These are phyloP conservation scores for Arthrobotrys iridis DNA, from an alignment of 2,329 filamentous ascomycete species.

Conservation along the genomic window DNA sequence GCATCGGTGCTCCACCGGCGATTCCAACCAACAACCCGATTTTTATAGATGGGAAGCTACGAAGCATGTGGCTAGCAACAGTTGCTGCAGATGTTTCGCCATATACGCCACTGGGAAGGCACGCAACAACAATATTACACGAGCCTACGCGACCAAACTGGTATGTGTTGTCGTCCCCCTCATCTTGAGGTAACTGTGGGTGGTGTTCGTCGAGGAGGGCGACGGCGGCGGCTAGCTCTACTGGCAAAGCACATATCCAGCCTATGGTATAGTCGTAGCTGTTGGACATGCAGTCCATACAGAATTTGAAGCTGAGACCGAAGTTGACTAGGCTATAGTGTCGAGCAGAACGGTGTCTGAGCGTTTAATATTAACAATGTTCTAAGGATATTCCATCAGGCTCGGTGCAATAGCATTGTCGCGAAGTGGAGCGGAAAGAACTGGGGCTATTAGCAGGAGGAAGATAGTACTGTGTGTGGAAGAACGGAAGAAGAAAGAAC, in stretches of 20 bases:
- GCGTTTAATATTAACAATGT: too few species aligned
- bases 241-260: slow-evolving; percentile 55
- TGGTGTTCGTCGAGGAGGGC: slow-evolving; percentile 46
- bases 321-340: too few species aligned
- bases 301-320: too few species aligned
- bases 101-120: neutral
- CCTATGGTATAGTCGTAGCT: slow-evolving; percentile 53
- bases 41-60: neutral
- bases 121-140: neutral
- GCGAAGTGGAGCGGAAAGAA: too few species aligned
- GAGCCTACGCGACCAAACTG: neutral
- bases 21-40: neutral
- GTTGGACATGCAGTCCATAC: too few species aligned
- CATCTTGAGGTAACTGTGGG: neutral
- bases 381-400: too few species aligned
- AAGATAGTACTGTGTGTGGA: too few species aligned
- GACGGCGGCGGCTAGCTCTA: slow-evolving; percentile 53
- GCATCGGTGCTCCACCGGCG: neutral
- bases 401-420: too few species aligned
- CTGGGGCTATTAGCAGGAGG: too few species aligned
- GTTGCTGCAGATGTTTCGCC: neutral
- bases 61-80: neutral
- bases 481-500: too few species aligned
- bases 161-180: neutral
- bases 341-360: too few species aligned